A percentile compares a stretch with the other conserved stretches of the same genome.
Conservation (phyloP, 225 moss, liverwort and hornwort species). For the Bryum argenteum region DNA sequence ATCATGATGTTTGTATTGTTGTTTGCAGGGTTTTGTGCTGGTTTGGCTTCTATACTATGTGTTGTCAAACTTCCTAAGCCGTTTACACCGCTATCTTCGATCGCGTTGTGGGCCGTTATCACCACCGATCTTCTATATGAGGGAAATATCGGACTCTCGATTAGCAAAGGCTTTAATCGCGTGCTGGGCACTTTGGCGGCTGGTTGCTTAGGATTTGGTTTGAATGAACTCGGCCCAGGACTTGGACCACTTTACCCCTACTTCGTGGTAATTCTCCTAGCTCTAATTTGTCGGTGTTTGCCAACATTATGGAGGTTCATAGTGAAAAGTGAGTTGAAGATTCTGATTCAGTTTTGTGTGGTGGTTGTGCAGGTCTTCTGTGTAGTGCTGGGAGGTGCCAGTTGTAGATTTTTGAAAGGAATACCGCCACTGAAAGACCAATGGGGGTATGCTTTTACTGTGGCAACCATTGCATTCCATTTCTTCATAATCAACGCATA, state of each 20-base stretch:
- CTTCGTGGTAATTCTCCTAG: conserved; percentile 57
- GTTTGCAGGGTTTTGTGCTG: conserved; percentile 73
- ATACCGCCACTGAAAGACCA: conserved; percentile 65
- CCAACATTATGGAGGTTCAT: not conserved
- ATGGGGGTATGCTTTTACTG: conserved; percentile 69
- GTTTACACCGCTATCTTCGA: conserved; percentile 52
- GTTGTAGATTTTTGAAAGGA: conserved; percentile 62
- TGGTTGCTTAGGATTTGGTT: conserved; percentile 65
- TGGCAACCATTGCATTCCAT: conserved; percentile 68
- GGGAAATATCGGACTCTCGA: conserved; percentile 81
- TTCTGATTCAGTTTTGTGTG: not conserved
- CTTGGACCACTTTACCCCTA: conserved; percentile 64
- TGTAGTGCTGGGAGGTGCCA: conserved; percentile 43
- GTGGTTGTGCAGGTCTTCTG: conserved; percentile 54
- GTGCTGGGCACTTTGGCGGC: conserved; percentile 88
- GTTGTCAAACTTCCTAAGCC: conserved; percentile 62
- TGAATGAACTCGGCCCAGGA: conserved; percentile 68
- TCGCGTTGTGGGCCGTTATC: conserved; percentile 81
- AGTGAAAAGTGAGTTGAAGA: not conserved
- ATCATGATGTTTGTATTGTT: not conserved
- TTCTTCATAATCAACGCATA: conserved; percentile 63
- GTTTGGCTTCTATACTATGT: conserved; percentile 70
- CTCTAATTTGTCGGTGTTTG: not conserved
- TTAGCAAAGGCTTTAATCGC: conserved; percentile 91
- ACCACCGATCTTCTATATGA: conserved; percentile 87